Evolutionary conservation across 139 green algal species (phyloP).

Genomic region (Pleodorina starrii): DNA sequence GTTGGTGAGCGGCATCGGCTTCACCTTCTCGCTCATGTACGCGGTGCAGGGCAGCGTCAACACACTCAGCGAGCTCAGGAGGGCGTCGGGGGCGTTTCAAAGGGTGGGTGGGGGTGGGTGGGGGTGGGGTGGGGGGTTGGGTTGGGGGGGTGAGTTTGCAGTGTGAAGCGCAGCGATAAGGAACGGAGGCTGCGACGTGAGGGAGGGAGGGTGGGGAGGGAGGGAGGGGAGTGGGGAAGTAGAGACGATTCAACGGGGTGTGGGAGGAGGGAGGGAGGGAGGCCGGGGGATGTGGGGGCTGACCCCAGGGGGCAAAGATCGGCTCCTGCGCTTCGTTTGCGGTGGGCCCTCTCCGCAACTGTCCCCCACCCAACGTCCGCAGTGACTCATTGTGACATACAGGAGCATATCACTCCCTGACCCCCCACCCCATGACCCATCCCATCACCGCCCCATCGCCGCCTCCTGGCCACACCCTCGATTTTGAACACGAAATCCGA

Average conservation of each 20-base stretch:
- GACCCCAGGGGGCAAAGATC: too few species aligned
- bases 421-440: too few species aligned
- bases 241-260: neutral
- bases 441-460: too few species aligned
- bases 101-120: slow-evolving; percentile 55
- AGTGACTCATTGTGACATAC: too few species aligned
- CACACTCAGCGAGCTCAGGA: slow-evolving; percentile 82
- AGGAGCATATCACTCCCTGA: too few species aligned
- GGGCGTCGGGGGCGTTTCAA: slow-evolving; percentile 69
- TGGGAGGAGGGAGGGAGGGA: neutral
- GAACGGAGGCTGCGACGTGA: neutral
- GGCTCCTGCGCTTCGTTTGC: too few species aligned
- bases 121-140: neutral
- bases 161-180: too few species aligned
- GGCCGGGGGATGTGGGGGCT: neutral
- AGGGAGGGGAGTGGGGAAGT: neutral
- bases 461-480: too few species aligned
- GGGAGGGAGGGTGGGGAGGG: neutral
- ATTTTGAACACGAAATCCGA: too few species aligned
- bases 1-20: slow-evolving; percentile 91
- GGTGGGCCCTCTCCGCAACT: too few species aligned
- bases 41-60: slow-evolving; percentile 88
- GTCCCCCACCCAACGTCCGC: too few species aligned
- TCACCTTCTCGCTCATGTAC: slow-evolving; percentile 92
- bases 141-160: neutral